These are phyloP conservation scores for Calonectria naviculata DNA, from an alignment of 2,329 filamentous ascomycete genomes.

Conservation along the genomic window DNA sequence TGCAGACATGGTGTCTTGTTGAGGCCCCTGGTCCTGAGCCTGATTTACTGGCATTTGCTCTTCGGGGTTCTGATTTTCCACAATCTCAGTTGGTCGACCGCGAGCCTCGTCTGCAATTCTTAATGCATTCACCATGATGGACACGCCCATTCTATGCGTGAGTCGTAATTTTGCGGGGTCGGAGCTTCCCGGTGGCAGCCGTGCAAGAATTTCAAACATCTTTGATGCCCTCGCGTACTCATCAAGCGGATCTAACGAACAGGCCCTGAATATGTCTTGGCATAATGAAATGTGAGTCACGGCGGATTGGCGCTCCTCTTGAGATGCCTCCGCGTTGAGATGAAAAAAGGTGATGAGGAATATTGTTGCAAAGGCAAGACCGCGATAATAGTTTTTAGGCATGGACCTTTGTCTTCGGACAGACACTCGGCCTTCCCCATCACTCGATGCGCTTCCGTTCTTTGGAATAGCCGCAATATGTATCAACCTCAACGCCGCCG, in stretches of 20 bases:
- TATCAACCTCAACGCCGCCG: conserved; percentile 21
- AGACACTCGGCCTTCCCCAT: background rate
- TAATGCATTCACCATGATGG: conserved; percentile 20
- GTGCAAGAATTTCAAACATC: conserved; percentile 25
- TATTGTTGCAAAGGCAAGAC: conserved; percentile 25
- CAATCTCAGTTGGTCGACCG: conserved; percentile 18
- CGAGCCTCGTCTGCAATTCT: conserved; percentile 27
- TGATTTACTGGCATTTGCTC: background rate
- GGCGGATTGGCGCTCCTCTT: conserved; percentile 23
- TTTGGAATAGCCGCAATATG: conserved; percentile 19
- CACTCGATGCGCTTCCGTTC: background rate
- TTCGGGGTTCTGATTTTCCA: background rate
- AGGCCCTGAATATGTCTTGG: conserved; percentile 18
- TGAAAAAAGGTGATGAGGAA: conserved; percentile 34
- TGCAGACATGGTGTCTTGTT: background rate
- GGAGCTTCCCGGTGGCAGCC: background rate
- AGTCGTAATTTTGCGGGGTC: conserved; percentile 10
- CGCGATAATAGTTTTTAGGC: conserved; percentile 30
- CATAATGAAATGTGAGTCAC: conserved; percentile 27
- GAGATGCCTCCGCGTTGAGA: background rate
- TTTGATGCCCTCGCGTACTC: conserved; percentile 21
- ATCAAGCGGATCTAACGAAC: conserved; percentile 16
- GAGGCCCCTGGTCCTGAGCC: background rate
- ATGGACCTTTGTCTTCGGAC: conserved; percentile 18
- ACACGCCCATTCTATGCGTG: conserved; percentile 31